Base-by-base conservation (phyloP, 306 rosid genomes). In the Fagus crenata region DNA sequence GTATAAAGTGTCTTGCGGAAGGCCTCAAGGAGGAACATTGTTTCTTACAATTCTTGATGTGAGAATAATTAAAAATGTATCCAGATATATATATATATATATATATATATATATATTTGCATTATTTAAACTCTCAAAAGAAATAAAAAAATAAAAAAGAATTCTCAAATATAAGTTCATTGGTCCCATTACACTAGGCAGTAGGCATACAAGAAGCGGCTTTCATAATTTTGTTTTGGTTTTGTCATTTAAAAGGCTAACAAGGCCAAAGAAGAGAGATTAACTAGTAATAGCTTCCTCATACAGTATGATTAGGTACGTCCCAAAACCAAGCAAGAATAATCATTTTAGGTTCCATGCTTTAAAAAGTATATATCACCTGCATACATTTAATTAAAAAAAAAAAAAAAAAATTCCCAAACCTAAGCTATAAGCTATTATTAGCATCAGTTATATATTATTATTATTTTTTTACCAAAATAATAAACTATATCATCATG, bases 211-310 rank as follows among this genome's bases (percentile, higher is more conserved):
- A 33, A 33, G 5, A 33, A 35, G 1, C 2, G 49, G 22, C 70
- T 31, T 28, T 11, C 14, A 60, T 59, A 3, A 78, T 33, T 56
- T 56, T 65, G 76, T 75, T 36, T 5, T 33, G 32, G 59, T 64
- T 11, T 43, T 80, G 84, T 69, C 82, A 22, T 49, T 41, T 15
- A 83, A 81, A 78, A 54, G 74, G 60, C 69, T 54, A 67, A 67
- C 77, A 61, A 0, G 46, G 77, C 71, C 22, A 58, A 61, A 49
- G 53, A 67, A 69, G 36, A 53, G 42, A 74, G 28, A 36, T 4
- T 32, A 49, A 69, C 33, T 56, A 41, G 54, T 1, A 40, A 59
- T 64, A 61, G 56, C 60, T 71, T 76, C 49, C 67, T 36, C 17
- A 39, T 63, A 49, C 78, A 32, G 39, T 11, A 71, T 61, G 49